Base-by-base conservation (phyloP, 2,329 filamentous ascomycete species). In the Scedosporium boydii region DNA sequence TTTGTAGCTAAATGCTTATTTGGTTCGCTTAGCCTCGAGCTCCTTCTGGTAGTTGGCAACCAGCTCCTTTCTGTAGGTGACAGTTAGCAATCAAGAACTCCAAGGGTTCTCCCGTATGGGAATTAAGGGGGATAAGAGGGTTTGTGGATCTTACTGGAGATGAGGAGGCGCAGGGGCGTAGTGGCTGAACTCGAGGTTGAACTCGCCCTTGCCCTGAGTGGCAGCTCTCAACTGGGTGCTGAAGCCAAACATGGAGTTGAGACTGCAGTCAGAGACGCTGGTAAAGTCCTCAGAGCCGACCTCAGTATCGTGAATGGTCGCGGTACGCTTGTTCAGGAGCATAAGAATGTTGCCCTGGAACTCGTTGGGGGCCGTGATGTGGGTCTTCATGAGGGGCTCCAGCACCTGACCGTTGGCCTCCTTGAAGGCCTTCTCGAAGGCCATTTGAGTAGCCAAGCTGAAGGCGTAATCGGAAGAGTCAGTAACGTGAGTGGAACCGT, bases 161-260 rank as follows among this genome's bases (percentile, higher is more conserved):
- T 98, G 93, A 69, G 86, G 85, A 58, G 93, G 89, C 64, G 95
- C 91, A 60, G 91, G 82, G 60, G 90, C 87, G 71, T 99, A 99
- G 78, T 98, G 95, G 75, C 90, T 95, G 72, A 99, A 99, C 78
- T 99, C 95, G 95, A 99, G 98, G 70, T 85, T 89, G 73, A 97
- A 99, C 79, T 99, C 95, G 70, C 95, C 95, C 83, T 99, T 99
- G 65, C 95, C 95, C 79, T 99, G 95, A 2, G 93, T 98, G 23
- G 93, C 90, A 14, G 95, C 95, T 69, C 95, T 85, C 68, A 99
- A 78, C 76, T 96, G 90, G 51, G 88, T 90, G 70, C 88, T 93
- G 79, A 99, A 98, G 66, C 95, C 95, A 74, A 99, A 99, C 95
- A 99, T 99, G 74, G 88, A 86, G 75, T 98, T 96, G 73, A 99